Evolutionary conservation across 257 asterid species (phyloP).

Genomic region (Gynochthodes officinalis): DNA sequence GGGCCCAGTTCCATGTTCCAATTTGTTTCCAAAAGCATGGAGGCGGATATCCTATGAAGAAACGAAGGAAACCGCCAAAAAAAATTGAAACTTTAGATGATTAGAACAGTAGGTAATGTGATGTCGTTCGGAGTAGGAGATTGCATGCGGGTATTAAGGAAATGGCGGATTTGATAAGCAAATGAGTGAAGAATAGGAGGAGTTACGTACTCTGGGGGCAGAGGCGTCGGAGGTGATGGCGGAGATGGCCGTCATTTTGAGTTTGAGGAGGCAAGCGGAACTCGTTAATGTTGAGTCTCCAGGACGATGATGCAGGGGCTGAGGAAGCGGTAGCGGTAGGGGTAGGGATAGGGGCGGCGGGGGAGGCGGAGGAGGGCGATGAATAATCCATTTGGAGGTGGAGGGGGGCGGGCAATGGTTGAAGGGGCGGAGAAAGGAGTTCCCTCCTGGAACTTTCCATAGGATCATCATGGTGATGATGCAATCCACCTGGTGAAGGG

Average conservation of each 20-base stretch:
- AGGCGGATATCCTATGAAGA: too few relatives aligned
- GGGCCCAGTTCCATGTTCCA: background rate
- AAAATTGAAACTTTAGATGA: too few relatives aligned
- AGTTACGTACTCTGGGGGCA: conserved; percentile 39
- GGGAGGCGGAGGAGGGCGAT: background rate
- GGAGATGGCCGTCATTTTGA: conserved; percentile 26
- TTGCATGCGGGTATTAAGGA: too few relatives aligned
- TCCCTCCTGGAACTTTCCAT: conserved; percentile 17
- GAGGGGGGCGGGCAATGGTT: background rate
- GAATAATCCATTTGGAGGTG: background rate
- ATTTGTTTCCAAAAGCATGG: too few relatives aligned
- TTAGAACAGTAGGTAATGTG: too few relatives aligned
- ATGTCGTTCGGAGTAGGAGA: too few relatives aligned
- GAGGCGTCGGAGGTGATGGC: conserved; percentile 44
- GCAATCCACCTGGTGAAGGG: background rate
- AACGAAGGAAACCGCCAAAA: too few relatives aligned
- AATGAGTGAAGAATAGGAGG: too few relatives aligned
- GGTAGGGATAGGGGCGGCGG: too few relatives aligned
- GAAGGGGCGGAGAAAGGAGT: conserved; percentile 11
- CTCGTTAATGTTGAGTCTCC: conserved; percentile 63
- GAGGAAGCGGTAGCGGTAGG: background rate
- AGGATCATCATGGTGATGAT: conserved; percentile 16
- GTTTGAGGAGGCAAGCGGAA: conserved; percentile 65
- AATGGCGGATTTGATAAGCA: too few relatives aligned
- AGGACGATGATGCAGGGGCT: conserved; percentile 31